Base-by-base conservation (phyloP, 768 basidiomycete species). In the Epithele typhae region DNA sequence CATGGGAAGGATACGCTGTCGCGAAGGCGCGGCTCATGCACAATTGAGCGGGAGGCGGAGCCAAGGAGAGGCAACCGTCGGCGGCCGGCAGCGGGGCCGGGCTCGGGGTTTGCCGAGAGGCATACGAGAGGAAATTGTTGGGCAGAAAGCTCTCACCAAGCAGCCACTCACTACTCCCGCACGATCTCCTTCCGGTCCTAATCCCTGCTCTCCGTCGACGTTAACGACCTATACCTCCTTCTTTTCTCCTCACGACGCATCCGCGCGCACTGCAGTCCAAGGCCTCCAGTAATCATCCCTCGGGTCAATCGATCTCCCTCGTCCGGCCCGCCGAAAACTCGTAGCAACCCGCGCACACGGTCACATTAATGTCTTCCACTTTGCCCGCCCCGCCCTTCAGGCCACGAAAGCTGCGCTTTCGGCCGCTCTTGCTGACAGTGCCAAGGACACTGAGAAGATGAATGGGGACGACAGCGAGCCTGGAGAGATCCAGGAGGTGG, bases 401-500 rank as follows among this genome's bases (percentile, higher is more conserved):
- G 87, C 89, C 37, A 81, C 84, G 64, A 82, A 82, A 69, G 81
- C 82, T 59, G 89, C 89, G 52, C 79, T 92, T 66, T 72, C 75
- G 39, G 78, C 85, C 45, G 89, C 89, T 11, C 64, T 90, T 25
- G 71, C 80, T 36, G 85, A 87, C 47, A 74, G 79, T 56, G 48
- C 56, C 33, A 24, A 52, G 24, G 35, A 61, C 59, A 43, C 56
- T 32, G 51, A 58, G 38, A 72, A 68, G 17, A 68, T 70, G 15
- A 66, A 72, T 30, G 52, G 46, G 27, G 57, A 51, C 41, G 64
- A 60, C 10, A 62, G 56, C 11, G 91, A 93, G 64, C 81, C 82
- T 10, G 91, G 89, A 48, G 89, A 93, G 71, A 83, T 89, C 40
- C 87, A 88, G 66, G 92, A 92, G 64, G 76, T 88, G 38, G 83